Evolutionary conservation across 345 rosid species (phyloP), one percentile per base, ranked within the genome.

Genomic region (Euphorbia tirucalli): DNA sequence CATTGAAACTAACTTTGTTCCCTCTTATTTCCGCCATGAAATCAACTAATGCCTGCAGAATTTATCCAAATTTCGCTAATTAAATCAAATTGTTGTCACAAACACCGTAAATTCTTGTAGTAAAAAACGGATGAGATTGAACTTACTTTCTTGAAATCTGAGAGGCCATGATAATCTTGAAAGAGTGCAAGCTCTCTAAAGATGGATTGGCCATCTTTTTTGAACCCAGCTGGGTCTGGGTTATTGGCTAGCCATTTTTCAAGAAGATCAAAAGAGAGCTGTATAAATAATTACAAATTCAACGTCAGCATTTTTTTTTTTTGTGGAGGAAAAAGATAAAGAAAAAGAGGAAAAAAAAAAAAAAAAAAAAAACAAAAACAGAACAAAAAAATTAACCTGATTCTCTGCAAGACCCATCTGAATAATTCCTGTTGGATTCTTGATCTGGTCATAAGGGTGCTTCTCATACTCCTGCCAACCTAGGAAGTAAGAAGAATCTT

Each of bases 391-490:
- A n/a, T n/a, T 48, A 44, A 89, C 98, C 88, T 90, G 93, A 77
- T 90, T 90, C 66, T 90, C 96, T 32, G 96, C 96, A 61, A 91
- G 89, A 65, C 96, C 93, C 93, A 91, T 89, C 73, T 89, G 93
- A 61, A 91, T 89, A 63, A 91, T 89, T 14, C 96, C 96, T 28
- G 65, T 55, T 9, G 96, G 92, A 72, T 91, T 91, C 69, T 79
- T 85, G 67, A 77, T 77, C 70, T 82, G 83, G 52, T 91, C 88
- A 61, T 86, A 89, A 28, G 92, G 96, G 37, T 91, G 87, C 52
- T 89, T 91, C 83, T 91, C 93, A 52, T 89, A 89, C 68, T 89
- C 93, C 70, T 87, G 73, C 96, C 96, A 91, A 46, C 96, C 96
- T 39, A 87, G 66, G 82, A 91, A 91, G 74, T 91, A 91, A 49